Conservation (phyloP, 2,329 filamentous ascomycete genomes). For the Epichloe sp. region DNA sequence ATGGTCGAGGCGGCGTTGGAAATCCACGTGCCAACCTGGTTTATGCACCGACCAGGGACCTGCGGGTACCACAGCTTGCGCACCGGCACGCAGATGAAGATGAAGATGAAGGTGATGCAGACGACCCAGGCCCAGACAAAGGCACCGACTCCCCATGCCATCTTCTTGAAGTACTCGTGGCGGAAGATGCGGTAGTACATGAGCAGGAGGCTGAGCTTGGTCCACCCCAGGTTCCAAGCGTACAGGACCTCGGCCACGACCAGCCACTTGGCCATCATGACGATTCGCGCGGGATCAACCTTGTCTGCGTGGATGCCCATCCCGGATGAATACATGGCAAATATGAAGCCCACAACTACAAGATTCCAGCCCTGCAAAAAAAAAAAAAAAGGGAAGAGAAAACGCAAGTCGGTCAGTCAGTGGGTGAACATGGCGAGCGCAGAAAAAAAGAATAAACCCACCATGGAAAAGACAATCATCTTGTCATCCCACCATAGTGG, state of each 20-base stretch:
- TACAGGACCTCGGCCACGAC: constrained; percentile 35
- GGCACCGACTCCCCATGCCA: constrained; percentile 25
- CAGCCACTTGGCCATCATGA: constrained; percentile 33
- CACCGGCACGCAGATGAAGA: constrained; percentile 39
- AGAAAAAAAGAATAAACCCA: constrained; percentile 12
- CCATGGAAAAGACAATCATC: constrained; percentile 34
- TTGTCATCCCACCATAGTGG: constrained; percentile 36
- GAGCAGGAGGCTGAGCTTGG: constrained; percentile 35
- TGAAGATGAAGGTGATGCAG: constrained; percentile 32
- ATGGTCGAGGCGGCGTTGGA: constrained; percentile 35
- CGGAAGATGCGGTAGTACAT: constrained; percentile 42
- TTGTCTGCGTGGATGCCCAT: constrained; percentile 34
- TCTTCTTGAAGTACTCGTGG: constrained; percentile 27
- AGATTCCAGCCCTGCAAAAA: constrained; percentile 25
- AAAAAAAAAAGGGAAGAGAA: neutral
- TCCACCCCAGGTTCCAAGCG: constrained; percentile 32
- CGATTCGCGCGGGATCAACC: constrained; percentile 22
- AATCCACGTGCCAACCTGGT: constrained; percentile 37
- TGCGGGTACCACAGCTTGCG: constrained; percentile 34
- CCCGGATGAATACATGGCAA: constrained; percentile 30
- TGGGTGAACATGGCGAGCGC: neutral
- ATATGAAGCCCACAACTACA: constrained; percentile 32
- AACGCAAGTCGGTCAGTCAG: neutral
- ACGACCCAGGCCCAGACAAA: constrained; percentile 35
- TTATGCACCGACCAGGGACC: constrained; percentile 32